Evolutionary conservation across 805 yeast genomes (phyloP).

Genomic region (Candida odintsovae): DNA sequence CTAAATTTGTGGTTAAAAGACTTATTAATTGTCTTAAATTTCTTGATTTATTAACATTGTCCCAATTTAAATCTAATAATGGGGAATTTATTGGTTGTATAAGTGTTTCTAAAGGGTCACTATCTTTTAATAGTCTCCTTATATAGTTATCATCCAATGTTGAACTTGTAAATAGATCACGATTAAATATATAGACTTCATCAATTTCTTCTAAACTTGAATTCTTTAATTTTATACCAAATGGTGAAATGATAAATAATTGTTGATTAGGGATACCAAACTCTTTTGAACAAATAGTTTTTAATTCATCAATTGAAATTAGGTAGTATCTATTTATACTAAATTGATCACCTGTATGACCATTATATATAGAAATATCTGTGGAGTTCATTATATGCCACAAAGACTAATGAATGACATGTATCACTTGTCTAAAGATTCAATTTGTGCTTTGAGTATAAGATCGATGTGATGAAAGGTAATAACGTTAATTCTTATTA

Average conservation of each 20-base stretch:
- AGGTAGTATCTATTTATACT: constrained; percentile 34
- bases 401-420: too few relatives aligned
- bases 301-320: constrained; percentile 36
- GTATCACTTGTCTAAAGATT: too few relatives aligned
- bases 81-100: constrained; percentile 35
- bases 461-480: too few relatives aligned
- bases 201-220: constrained; percentile 39
- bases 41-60: constrained; percentile 11
- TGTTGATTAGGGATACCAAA: constrained; percentile 37
- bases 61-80: constrained; percentile 23
- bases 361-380: constrained; percentile 26
- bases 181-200: constrained; percentile 60
- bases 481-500: too few relatives aligned
- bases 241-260: constrained; percentile 53
- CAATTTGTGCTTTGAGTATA: too few relatives aligned
- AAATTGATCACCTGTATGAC: constrained; percentile 38
- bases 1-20: constrained; percentile 39
- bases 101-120: constrained; percentile 10
- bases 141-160: constrained; percentile 8
- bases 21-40: constrained; percentile 22
- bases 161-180: constrained; percentile 40
- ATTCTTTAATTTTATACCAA: constrained; percentile 52
- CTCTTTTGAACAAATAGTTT: constrained; percentile 33
- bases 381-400: constrained; percentile 7
- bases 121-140: constrained; percentile 12